Base-by-base conservation (phyloP, 805 yeast species). In the Yarrowia yakushimensis region DNA sequence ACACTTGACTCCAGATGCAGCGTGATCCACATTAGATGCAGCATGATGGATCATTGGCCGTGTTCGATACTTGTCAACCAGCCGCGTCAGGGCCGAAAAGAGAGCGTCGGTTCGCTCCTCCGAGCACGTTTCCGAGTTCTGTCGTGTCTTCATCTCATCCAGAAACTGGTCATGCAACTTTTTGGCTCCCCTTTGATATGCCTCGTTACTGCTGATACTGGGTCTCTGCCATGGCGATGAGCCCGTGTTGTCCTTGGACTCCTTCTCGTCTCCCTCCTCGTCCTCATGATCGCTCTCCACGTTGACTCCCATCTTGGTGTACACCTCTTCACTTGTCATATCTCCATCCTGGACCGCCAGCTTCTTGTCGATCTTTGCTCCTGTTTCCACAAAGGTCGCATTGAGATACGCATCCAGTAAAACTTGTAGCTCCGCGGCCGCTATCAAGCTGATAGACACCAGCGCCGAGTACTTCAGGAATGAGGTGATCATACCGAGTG, bases 131-230 rank as follows among this genome's bases (percentile, higher is more conserved):
- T 45, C 36, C 25, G 52, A 30, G 13, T 25, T 13, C 43, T 52
- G 41, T 15, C 31, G 31, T 2, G 42, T 34, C 59, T 25, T 34
- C 59, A 52, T 3, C 25, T 52, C 59, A 4, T 52, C 59, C 43
- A 52, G 12, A 36, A 52, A 52, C 43, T 23, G 43, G 23, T 52
- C 59, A 36, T 52, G 59, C 59, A 52, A 34, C 43, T 52, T 52
- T 36, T 52, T 31, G 33, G 59, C 59, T 3, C 43, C 59, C 33
- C 37, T 23, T 20, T 52, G 42, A 8, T 52, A 34, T 7, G 43
- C 22, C 23, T 17, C 12, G 33, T 33, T 30, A 2, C 13, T 12
- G 17, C 43, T 34, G 43, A 52, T 31, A 30, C 59, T 52, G 3
- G 59, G 59, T 7, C 12, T 4, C 4, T 9, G 18, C 59, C 59